These are phyloP conservation scores for Aspergillus saccharolyticus DNA, from an alignment of 495 filamentous ascomycete species.

Conservation along the genomic window DNA sequence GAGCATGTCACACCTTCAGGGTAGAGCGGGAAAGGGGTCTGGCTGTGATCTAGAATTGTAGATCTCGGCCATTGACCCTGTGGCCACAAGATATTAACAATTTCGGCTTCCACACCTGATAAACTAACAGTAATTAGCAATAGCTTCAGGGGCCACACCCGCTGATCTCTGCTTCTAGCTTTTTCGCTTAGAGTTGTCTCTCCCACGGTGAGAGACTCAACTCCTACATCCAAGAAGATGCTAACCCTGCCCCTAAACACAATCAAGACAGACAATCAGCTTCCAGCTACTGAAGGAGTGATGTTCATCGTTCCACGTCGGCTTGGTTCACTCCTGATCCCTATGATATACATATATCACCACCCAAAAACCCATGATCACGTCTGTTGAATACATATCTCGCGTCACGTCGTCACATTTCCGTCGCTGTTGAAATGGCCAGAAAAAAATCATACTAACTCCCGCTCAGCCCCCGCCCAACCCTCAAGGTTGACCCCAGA, in stretches of 20 bases:
- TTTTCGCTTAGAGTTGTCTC: too few species aligned
- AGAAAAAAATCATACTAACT: not conserved
- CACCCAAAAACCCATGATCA: not conserved
- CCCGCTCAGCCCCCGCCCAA: not conserved
- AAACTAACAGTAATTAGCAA: too few species aligned
- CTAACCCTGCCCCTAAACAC: too few species aligned
- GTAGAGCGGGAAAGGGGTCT: too few species aligned
- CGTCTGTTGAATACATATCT: conserved; percentile 1
- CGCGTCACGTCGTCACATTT: not conserved
- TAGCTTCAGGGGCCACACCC: not conserved
- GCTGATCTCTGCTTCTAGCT: too few species aligned
- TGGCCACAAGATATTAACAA: not conserved
- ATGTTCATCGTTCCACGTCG: not conserved
- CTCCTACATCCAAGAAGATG: too few species aligned
- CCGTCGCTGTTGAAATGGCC: not conserved
- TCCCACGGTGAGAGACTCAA: too few species aligned
- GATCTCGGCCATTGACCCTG: not conserved
- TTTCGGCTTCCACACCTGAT: too few species aligned
- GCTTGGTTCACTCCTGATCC: not conserved
- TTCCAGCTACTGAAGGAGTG: too few species aligned
- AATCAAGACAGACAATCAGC: too few species aligned
- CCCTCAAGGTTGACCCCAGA: conserved; percentile 27
- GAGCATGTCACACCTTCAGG: too few species aligned
- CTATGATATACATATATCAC: not conserved
- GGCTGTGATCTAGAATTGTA: not conserved